Evolutionary conservation across 768 basidiomycete genomes (phyloP), one percentile per base, ranked within the genome.

Genomic region (Cystofilobasidium ferigula): DNA sequence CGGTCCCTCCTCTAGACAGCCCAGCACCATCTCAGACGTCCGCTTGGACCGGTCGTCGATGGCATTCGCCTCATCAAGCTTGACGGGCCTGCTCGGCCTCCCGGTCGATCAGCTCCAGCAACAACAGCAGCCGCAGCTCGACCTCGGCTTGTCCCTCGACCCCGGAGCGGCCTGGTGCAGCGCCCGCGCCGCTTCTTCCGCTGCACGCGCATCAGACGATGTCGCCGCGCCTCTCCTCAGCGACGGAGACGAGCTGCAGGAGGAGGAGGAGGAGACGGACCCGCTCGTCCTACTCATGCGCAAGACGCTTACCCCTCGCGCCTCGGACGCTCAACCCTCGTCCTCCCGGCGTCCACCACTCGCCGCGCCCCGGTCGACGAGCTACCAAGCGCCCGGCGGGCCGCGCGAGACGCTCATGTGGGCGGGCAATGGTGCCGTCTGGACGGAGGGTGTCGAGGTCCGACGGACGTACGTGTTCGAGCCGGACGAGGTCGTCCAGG

Each of bases 391-490:
- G 14, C 47, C n/a, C 3, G 26, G n/a, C 47, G 40, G 40, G 4
- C 40, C 40, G 40, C 7, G 40, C 38, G 75, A 77, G 59, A 72
- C 74, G 68, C 70, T 77, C 3, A 72, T 69, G 9, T 77, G 76
- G 76, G 73, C 60, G 9, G 71, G 57, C 1, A 64, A 63, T 26
- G 71, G 63, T 8, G 69, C 76, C 32, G 68, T 76, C 14, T 77
- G 75, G 74, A 73, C 70, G 38, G 47, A 69, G 53, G 73, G 74
- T 20, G 53, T 69, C 13, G 54, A 73, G 53, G 47, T 77, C 10
- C 71, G 70, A 40, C 66, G 73, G 40, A 69, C 71, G 30, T 77
- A 69, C 51, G 71, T 73, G 8, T 76, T 72, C 57, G 60, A 68
- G 8, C 71, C 73, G 35, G 73, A 74, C 54, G 68, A 70, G 48